Conservation (phyloP, 805 yeast genomes). For the Metschnikowia henanensis region DNA sequence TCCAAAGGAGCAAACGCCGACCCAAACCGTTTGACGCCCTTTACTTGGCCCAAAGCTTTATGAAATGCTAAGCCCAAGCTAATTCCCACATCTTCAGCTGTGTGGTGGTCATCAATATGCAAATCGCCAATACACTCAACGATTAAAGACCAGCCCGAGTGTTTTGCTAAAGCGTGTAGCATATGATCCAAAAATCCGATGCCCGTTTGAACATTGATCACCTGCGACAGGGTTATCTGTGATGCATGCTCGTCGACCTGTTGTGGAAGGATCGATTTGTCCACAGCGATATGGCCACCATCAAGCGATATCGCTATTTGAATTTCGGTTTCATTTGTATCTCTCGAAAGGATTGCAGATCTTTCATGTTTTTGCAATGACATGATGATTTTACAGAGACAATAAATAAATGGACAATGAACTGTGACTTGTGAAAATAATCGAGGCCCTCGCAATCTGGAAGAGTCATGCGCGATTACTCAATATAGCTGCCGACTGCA, state of each 20-base stretch:
- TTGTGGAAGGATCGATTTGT: constrained; percentile 51
- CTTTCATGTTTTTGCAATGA: constrained; percentile 6
- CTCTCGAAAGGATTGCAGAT: constrained; percentile 55
- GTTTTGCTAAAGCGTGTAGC: constrained; percentile 97
- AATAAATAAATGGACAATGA: too few species aligned
- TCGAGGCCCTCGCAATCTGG: neutral
- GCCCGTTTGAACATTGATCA: constrained; percentile 83
- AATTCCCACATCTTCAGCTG: constrained; percentile 94
- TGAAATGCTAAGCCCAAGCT: constrained; percentile 90
- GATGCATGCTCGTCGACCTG: constrained; percentile 49
- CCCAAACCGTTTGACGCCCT: constrained; percentile 93
- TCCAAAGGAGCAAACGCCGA: constrained; percentile 93
- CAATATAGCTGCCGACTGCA: too few species aligned
- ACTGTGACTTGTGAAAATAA: neutral
- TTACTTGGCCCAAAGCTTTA: constrained; percentile 82
- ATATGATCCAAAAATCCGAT: constrained; percentile 96
- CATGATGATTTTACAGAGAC: too few species aligned
- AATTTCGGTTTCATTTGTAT: constrained; percentile 92
- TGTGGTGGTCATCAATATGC: constrained; percentile 96
- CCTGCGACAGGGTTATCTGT: constrained; percentile 69
- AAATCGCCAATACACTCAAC: constrained; percentile 92
- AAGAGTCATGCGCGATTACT: constrained; percentile 3
- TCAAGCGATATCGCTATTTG: constrained; percentile 81
- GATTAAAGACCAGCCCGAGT: constrained; percentile 91
- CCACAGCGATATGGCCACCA: constrained; percentile 76